Evolutionary conservation across 176 grass and related monocot species (phyloP).

Genomic region (Oryza rufipogon): DNA sequence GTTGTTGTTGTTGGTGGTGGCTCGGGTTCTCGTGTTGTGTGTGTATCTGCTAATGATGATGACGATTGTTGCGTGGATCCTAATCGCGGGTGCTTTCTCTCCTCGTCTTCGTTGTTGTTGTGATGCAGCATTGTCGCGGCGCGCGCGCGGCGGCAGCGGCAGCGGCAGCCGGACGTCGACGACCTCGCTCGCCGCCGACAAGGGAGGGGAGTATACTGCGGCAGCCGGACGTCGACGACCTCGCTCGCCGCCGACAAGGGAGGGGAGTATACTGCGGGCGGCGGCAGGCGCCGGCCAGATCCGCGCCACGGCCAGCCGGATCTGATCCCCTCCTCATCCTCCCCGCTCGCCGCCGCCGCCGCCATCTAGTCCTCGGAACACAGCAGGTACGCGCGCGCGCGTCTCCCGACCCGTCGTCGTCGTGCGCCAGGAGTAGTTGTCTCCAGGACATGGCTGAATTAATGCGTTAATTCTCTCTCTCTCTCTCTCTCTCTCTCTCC

Average conservation of each 20-base stretch:
- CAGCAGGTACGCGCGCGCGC: neutral
- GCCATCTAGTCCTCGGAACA: neutral
- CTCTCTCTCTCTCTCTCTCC: no score
- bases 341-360: neutral
- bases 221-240: neutral
- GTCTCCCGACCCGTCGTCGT: neutral
- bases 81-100: neutral
- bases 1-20: neutral
- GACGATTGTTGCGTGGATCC: neutral
- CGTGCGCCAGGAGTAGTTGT: neutral
- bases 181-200: constrained; percentile 23
- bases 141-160: no score
- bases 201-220: neutral
- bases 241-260: constrained; percentile 25
- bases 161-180: neutral
- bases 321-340: constrained; percentile 18
- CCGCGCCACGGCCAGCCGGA: constrained; percentile 18
- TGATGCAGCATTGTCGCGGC: constrained; percentile 18
- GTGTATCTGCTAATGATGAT: constrained; percentile 8
- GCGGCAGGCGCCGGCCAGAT: constrained; percentile 19
- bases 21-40: neutral
- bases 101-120: neutral
- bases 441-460: neutral
- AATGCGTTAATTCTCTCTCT: neutral
- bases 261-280: neutral